Evolutionary conservation across 2,329 filamentous ascomycete genomes (phyloP), one percentile per base, ranked within the genome.

Genomic region (Pestalotiopsis sp.): DNA sequence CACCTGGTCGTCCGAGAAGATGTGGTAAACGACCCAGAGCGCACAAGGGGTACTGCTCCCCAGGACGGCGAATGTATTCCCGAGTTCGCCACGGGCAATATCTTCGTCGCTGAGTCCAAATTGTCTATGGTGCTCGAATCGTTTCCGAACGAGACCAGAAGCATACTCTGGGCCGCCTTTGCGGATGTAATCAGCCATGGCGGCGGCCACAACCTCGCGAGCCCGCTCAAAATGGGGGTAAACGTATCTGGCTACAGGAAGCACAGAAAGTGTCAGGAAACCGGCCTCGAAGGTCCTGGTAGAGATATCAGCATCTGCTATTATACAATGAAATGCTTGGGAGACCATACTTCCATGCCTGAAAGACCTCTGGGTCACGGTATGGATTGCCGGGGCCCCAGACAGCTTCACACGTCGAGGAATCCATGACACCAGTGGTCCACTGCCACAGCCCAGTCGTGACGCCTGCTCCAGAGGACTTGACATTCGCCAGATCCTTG

Each of bases 331-430:
- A 13, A 27, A 31, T 13, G 41, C 38, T 39, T 7, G 9, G n/a
- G 12, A 2, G 4, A 39, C 1, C 59, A 36, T 38, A 72, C 70
- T 67, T 72, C 74, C 73, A 77, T 9, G 74, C 75, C 1, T 72
- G 58, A 14, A 61, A 72, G 2, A 76, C 63, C 0, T 20, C 63
- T 14, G 72, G 61, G 36, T 77, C 72, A 14, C 72, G 71, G 49
- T 71, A 75, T 3, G 75, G 75, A 60, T 77, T 78, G 13, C 72
- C 13, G 0, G 74, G 74, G 0, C 76, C 75, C 62, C 69, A 77
- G 23, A 76, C 68, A 11, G 75, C 71, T 45, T 76, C 75, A 0
- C 72, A 71, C 2, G 74, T 76, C 14, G 74, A 63, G 2, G 38
- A 63, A 9, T 72, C 66, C 64, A 78, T 73, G n/a, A 69, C 64